Percentiles rank a stretch among this genome's conserved stretches.
phyloP scores from a whole-genome alignment of 306 rosid genomes.

The Trichosanthes truncata region DNA sequence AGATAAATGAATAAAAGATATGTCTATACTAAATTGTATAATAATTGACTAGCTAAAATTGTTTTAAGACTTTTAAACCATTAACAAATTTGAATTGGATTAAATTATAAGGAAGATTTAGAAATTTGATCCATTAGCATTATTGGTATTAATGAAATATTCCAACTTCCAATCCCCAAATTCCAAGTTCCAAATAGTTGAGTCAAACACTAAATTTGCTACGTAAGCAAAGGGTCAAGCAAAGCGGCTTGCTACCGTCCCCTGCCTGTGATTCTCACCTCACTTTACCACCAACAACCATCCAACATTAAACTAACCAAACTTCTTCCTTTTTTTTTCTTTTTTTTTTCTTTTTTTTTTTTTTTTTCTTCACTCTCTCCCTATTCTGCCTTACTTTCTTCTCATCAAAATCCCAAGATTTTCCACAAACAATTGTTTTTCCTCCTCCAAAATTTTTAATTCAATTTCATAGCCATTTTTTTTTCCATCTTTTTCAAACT shows the following conservation, averaged over 20 bases:
- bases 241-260: constrained; percentile 9
- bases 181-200: not conserved
- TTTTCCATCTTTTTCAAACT: constrained; percentile 6
- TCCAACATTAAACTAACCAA: not conserved
- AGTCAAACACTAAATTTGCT: constrained; percentile 12
- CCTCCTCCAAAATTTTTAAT: not conserved
- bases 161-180: not conserved
- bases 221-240: constrained; percentile 14
- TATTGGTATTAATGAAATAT: not conserved
- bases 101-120: not conserved
- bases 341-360: not conserved
- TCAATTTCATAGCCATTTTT: not conserved
- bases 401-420: not conserved
- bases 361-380: too few relatives aligned
- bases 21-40: not conserved
- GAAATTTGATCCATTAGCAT: not conserved
- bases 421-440: not conserved
- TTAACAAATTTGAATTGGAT: not conserved
- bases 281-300: constrained; percentile 13
- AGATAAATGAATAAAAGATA: too few relatives aligned
- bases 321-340: not conserved
- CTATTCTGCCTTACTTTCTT: too few relatives aligned
- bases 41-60: not conserved
- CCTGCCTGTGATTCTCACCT: constrained; percentile 8
- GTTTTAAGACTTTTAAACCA: not conserved